Percentiles rank a stretch among this genome's conserved stretches.
These are phyloP conservation scores for Apiospora sp. DNA, from an alignment of 2,329 filamentous ascomycete species.

Conservation along the genomic window DNA sequence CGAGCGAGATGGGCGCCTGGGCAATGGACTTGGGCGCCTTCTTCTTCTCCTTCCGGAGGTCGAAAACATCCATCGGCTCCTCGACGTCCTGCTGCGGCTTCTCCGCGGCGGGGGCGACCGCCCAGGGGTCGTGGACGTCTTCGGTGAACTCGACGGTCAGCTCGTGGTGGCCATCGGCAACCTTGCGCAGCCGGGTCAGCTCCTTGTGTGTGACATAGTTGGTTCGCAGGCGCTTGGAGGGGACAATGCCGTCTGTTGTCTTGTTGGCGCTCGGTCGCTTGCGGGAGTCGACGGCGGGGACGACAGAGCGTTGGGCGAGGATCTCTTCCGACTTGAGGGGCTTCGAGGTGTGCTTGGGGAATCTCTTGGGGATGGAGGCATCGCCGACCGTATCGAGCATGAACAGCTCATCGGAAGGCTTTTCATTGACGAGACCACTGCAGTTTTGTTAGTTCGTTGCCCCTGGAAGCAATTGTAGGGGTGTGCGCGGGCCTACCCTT, in stretches of 20 bases:
- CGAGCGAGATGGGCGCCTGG: slow-evolving; percentile 79
- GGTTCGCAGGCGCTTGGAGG: slow-evolving; percentile 77
- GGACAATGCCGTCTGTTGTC: slow-evolving; percentile 76
- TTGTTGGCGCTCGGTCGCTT: slow-evolving; percentile 78
- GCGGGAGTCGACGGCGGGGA: slow-evolving; percentile 79
- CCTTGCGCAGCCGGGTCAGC: slow-evolving; percentile 76
- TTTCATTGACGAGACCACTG: slow-evolving; percentile 87
- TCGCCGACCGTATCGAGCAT: slow-evolving; percentile 80
- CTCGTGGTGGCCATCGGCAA: slow-evolving; percentile 78
- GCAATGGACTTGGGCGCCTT: slow-evolving; percentile 80
- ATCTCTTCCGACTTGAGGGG: slow-evolving; percentile 91
- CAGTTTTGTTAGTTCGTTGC: not conserved
- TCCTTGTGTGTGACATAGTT: slow-evolving; percentile 88
- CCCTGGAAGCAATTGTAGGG: not conserved
- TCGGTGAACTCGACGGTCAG: slow-evolving; percentile 63
- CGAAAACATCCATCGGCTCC: slow-evolving; percentile 41
- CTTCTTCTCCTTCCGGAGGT: slow-evolving; percentile 58
- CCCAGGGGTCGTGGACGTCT: slow-evolving; percentile 83
- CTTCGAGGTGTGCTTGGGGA: slow-evolving; percentile 74
- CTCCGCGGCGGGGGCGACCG: slow-evolving; percentile 45
- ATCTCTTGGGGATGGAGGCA: slow-evolving; percentile 67
- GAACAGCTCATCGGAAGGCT: slow-evolving; percentile 84
- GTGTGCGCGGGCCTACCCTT: slow-evolving; percentile 69
- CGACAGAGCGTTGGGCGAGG: slow-evolving; percentile 80
- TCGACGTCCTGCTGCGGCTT: slow-evolving; percentile 29